These are phyloP conservation scores for Claviceps citrina DNA, from an alignment of 2,329 filamentous ascomycete genomes.

Conservation along the genomic window DNA sequence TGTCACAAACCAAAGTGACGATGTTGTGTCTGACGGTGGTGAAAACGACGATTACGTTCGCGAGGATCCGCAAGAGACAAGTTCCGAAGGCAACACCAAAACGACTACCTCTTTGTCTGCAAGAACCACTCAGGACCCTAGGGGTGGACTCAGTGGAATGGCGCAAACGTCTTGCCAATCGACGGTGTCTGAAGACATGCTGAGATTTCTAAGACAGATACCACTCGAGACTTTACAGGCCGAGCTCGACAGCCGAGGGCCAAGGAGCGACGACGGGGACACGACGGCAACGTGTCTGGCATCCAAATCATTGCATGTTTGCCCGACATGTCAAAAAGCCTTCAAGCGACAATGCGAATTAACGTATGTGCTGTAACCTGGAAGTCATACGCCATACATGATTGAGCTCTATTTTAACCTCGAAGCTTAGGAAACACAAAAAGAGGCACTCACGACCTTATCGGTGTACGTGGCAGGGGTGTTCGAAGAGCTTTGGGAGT, in stretches of 20 bases:
- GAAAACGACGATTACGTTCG: background rate
- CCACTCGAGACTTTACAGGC: constrained; percentile 1
- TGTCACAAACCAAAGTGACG: background rate
- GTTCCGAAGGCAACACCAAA: background rate
- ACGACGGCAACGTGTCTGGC: constrained; percentile 2
- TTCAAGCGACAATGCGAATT: constrained; percentile 40
- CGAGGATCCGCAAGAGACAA: background rate
- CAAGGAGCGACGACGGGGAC: background rate
- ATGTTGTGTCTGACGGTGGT: background rate
- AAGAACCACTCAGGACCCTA: background rate
- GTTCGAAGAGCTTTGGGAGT: constrained; percentile 65
- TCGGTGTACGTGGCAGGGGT: constrained; percentile 58
- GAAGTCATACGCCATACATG: background rate
- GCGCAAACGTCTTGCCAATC: background rate
- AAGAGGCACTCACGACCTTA: constrained; percentile 73
- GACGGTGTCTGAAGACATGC: background rate
- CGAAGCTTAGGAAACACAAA: constrained; percentile 53
- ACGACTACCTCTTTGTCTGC: background rate
- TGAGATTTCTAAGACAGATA: background rate
- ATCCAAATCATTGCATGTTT: constrained; percentile 11
- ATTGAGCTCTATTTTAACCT: background rate
- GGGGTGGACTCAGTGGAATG: background rate
- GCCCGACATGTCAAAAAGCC: constrained; percentile 28
- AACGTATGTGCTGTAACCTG: constrained; percentile 27
- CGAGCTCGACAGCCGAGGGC: background rate